Base-by-base conservation (phyloP, 352 stramenopile species). In the Globisporangium ultimum region DNA sequence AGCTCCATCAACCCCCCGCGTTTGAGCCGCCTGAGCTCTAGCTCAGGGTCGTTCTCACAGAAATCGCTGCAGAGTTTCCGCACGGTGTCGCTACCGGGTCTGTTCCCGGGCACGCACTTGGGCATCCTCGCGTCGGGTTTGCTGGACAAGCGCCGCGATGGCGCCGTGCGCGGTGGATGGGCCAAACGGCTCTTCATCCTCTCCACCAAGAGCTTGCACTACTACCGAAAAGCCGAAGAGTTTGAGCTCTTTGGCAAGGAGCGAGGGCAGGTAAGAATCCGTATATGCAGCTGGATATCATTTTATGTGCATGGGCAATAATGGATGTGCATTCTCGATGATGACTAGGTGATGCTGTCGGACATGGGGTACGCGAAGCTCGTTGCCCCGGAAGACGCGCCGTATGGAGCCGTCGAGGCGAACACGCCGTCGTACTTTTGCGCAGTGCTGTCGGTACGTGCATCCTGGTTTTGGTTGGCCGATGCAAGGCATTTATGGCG, bases 231-330 rank as follows among this genome's bases (percentile, higher is more conserved):
- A 60, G 71, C 70, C 10, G 84, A 95, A 51, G 86, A 95, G 51
- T 64, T 64, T 49, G 86, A 95, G 56, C 72, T 95, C 28, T 95
- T 95, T 62, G 86, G 86, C 56, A 88, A 89, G 61, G 86, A 95
- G 51, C 77, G 86, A 18, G 84, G 86, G 49, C 81, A 93, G 68
- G 70, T 84, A 21, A 11, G 40, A 17, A 18, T 43, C 3, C 38
- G 38, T 2, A 43, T 17, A 3, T 43, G 13, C 40, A 45, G 4
- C 2, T 11, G 11, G 17, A 10, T 49, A 13, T n/a, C 22, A 18
- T 3, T 34, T 38, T 15, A n/a, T 53, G 22, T 15, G 14, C 38
- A 55, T 52, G 10, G 12, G 12, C 11, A 18, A 10, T 48, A 17
- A 21, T 20, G 7, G 21, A 53, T 60, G 41, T 32, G 53, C 11